These are phyloP conservation scores for Monilinia fructicola DNA, from an alignment of 2,329 filamentous ascomycete species.

Conservation along the genomic window DNA sequence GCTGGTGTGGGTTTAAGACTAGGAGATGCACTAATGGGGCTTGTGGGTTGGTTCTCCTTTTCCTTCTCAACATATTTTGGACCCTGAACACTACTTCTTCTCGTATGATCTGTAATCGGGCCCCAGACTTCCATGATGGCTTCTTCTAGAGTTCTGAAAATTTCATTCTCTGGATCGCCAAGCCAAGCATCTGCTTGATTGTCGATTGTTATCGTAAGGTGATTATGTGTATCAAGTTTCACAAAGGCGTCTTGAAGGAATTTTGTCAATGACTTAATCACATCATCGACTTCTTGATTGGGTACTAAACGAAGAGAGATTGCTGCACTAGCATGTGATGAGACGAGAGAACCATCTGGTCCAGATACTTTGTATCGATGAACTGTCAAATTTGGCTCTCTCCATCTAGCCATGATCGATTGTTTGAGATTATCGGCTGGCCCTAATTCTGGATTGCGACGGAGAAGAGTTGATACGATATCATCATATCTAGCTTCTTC, in stretches of 20 bases:
- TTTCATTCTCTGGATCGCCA: slow-evolving; percentile 84
- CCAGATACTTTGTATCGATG: slow-evolving; percentile 92
- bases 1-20: slow-evolving; percentile 47
- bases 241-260: slow-evolving; percentile 73
- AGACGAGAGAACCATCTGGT: slow-evolving; percentile 88
- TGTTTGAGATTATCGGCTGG: slow-evolving; percentile 71
- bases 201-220: slow-evolving; percentile 78
- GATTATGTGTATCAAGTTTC: slow-evolving; percentile 75
- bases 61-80: slow-evolving; percentile 26
- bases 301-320: slow-evolving; percentile 91
- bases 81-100: slow-evolving; percentile 45
- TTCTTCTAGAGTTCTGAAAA: slow-evolving; percentile 83
- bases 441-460: slow-evolving; percentile 61
- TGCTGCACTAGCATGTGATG: slow-evolving; percentile 81
- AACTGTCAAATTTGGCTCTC: slow-evolving; percentile 90
- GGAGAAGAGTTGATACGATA: slow-evolving; percentile 74
- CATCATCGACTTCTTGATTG: slow-evolving; percentile 81
- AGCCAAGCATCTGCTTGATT: slow-evolving; percentile 96
- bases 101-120: slow-evolving; percentile 44
- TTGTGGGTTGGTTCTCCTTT: slow-evolving; percentile 29
- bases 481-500: slow-evolving; percentile 82
- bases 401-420: slow-evolving; percentile 90
- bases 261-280: slow-evolving; percentile 64
- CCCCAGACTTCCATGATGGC: slow-evolving; percentile 87
- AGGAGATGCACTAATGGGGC: slow-evolving; percentile 25